A percentile compares a stretch with the other conserved stretches of the same genome.
phyloP scores from a whole-genome alignment of 495 filamentous ascomycete species.

The Aspergillus conjunctus region DNA sequence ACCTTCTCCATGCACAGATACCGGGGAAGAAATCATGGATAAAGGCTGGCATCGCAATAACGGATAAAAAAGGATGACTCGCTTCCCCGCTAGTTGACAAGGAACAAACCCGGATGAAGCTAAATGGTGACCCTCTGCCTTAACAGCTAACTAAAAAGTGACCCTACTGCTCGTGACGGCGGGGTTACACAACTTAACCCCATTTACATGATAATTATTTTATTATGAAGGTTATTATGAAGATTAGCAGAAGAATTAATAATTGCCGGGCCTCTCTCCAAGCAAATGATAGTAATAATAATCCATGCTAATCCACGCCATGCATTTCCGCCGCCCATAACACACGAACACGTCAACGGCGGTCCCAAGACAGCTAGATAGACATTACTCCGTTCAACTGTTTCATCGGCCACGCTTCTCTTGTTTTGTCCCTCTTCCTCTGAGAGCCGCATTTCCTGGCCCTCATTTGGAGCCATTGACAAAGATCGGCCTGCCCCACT shows the following conservation, averaged over 20 bases:
- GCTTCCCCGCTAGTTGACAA: background rate
- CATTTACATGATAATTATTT: constrained; percentile 4
- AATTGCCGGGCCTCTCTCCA: too few species aligned
- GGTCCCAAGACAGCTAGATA: constrained; percentile 17
- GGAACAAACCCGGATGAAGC: background rate
- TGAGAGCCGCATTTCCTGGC: constrained; percentile 24
- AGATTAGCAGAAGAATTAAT: too few species aligned
- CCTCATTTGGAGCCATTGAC: constrained; percentile 10
- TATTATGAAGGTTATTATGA: too few species aligned
- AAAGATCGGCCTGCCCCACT: constrained; percentile 23
- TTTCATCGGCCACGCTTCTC: constrained; percentile 9
- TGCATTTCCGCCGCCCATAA: constrained; percentile 27
- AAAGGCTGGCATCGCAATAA: background rate
- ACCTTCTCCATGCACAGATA: background rate
- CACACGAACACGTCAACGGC: constrained; percentile 33
- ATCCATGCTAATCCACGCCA: constrained; percentile 12
- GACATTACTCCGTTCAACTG: constrained; percentile 8
- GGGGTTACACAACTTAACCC: constrained; percentile 14
- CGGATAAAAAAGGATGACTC: background rate
- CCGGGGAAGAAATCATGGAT: too few species aligned
- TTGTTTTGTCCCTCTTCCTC: constrained; percentile 12
- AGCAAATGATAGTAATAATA: too few species aligned
- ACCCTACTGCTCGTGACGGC: background rate
- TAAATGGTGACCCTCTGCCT: background rate
- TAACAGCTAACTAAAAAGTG: background rate